These are phyloP conservation scores for Gnaphalium uliginosum DNA, from an alignment of 129 eudicot genomes.

Conservation along the genomic window DNA sequence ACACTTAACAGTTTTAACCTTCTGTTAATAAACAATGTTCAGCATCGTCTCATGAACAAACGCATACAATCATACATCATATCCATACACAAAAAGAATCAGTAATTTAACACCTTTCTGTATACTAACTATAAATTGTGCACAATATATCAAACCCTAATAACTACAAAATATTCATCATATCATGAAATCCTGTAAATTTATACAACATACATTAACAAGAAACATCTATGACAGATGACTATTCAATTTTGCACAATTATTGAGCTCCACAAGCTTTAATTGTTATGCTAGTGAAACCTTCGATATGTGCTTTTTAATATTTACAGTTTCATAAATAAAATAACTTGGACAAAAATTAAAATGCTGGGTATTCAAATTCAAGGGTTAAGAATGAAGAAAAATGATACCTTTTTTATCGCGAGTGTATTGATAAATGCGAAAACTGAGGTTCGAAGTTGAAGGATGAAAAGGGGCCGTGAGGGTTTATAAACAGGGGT, in stretches of 20 bases:
- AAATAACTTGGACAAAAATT: neutral
- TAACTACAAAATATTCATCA: neutral
- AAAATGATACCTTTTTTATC: constrained; percentile 1
- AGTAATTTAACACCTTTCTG: too few relatives aligned
- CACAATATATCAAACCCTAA: too few relatives aligned
- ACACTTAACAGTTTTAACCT: too few relatives aligned
- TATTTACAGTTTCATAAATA: neutral
- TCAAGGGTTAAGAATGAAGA: neutral
- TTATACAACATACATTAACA: constrained; percentile 11
- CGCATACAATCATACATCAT: neutral
- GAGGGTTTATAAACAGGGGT: neutral
- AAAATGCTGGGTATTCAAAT: neutral
- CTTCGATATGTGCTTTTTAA: too few relatives aligned
- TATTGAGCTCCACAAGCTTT: constrained; percentile 48
- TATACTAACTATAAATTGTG: too few relatives aligned
- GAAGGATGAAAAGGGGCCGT: neutral
- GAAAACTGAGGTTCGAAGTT: neutral
- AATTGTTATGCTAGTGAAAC: too few relatives aligned
- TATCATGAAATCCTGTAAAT: neutral
- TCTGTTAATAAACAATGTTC: too few relatives aligned
- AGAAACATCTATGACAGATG: constrained; percentile 24
- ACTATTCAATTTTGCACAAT: constrained; percentile 37
- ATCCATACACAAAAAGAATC: too few relatives aligned
- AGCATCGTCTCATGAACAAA: neutral
- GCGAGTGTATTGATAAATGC: neutral